Percentiles rank a stretch among this genome's conserved stretches.
Conservation (phyloP, 2,329 filamentous ascomycete species). For the Pseudocercospora macadamiae region DNA sequence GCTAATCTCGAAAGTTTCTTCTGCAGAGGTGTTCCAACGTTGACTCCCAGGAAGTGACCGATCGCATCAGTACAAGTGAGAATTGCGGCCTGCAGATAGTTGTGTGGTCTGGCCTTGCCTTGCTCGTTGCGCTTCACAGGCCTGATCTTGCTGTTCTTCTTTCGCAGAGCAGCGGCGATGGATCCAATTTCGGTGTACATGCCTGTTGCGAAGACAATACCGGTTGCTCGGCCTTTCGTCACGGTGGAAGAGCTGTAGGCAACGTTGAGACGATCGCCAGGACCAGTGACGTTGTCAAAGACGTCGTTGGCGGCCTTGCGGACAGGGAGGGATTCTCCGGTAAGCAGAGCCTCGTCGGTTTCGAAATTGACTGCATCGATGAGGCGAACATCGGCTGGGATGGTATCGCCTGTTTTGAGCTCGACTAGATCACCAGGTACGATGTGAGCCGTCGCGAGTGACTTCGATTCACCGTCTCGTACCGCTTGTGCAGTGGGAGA, state of each 20-base stretch:
- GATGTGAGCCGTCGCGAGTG: constrained; percentile 47
- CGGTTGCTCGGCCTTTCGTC: constrained; percentile 69
- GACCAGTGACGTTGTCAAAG: constrained; percentile 57
- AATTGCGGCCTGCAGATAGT: constrained; percentile 53
- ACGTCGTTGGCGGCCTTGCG: constrained; percentile 64
- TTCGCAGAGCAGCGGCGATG: constrained; percentile 71
- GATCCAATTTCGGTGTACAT: constrained; percentile 76
- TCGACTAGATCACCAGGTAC: constrained; percentile 54
- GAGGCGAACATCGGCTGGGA: constrained; percentile 53
- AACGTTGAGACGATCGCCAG: constrained; percentile 72
- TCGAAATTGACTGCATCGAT: constrained; percentile 64
- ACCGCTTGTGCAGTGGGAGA: constrained; percentile 52
- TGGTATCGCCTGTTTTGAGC: constrained; percentile 52
- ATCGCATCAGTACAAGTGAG: constrained; percentile 61
- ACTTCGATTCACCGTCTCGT: constrained; percentile 49
- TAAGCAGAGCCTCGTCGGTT: constrained; percentile 74
- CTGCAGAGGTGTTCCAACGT: constrained; percentile 80
- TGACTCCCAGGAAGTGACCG: constrained; percentile 67
- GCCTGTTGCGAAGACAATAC: constrained; percentile 70
- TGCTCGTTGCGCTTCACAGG: constrained; percentile 44
- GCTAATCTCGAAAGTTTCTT: constrained; percentile 85
- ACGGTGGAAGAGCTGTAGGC: constrained; percentile 73
- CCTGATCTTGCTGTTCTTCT: constrained; percentile 54
- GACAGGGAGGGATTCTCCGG: constrained; percentile 72
- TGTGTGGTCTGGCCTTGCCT: constrained; percentile 37